Evolutionary conservation across 2,329 filamentous ascomycete genomes (phyloP).

Genomic region (Fusarium cicatricum): DNA sequence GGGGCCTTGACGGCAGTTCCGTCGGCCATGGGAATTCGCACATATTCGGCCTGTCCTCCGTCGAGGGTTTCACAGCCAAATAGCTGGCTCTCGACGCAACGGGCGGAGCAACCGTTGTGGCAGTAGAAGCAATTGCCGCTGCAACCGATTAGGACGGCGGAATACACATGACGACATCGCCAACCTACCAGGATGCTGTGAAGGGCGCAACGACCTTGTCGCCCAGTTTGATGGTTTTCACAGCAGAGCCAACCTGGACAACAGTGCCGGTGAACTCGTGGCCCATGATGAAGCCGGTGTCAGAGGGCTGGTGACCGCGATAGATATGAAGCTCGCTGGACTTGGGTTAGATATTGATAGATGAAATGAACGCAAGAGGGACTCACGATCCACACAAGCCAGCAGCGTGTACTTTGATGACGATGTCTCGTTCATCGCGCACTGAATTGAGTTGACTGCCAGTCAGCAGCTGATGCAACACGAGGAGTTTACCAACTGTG

Average conservation of each 20-base stretch:
- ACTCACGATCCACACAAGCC: slow-evolving; percentile 87
- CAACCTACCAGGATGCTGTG: slow-evolving; percentile 75
- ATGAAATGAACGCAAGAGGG: background rate
- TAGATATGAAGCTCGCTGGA: slow-evolving; percentile 84
- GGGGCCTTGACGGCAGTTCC: slow-evolving; percentile 78
- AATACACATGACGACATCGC: background rate
- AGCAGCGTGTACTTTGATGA: slow-evolving; percentile 84
- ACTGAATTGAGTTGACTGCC: slow-evolving; percentile 53
- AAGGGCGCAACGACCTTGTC: slow-evolving; percentile 87
- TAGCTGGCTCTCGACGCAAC: slow-evolving; percentile 74
- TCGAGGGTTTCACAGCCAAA: slow-evolving; percentile 77
- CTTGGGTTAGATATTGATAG: background rate
- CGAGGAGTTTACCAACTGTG: background rate
- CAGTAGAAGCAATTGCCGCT: slow-evolving; percentile 84
- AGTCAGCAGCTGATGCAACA: background rate
- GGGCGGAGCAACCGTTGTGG: slow-evolving; percentile 76
- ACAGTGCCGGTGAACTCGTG: slow-evolving; percentile 89
- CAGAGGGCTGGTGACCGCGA: slow-evolving; percentile 79
- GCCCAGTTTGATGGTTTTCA: slow-evolving; percentile 74
- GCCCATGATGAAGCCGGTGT: slow-evolving; percentile 73
- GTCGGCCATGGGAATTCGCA: slow-evolving; percentile 82
- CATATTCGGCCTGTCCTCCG: slow-evolving; percentile 83
- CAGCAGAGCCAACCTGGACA: slow-evolving; percentile 70
- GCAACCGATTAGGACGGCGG: slow-evolving; percentile 3
- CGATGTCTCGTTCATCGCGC: slow-evolving; percentile 74